Evolutionary conservation across 2,329 filamentous ascomycete species (phyloP).

Genomic region (Nemania sp.): DNA sequence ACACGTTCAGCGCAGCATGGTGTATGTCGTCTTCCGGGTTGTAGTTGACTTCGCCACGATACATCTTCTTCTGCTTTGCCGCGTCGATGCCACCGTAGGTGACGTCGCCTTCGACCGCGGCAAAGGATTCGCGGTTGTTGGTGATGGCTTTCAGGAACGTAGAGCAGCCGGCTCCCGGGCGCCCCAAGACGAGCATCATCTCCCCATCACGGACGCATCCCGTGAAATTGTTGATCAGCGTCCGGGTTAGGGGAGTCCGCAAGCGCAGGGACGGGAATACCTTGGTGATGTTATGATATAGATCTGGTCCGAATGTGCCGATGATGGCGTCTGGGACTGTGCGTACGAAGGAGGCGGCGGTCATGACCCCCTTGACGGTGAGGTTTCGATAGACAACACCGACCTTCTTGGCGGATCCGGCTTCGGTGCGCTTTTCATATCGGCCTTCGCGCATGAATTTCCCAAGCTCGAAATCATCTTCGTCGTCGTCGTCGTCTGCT

Average conservation of each 20-base stretch:
- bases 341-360: conserved; percentile 69
- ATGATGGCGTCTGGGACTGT: conserved; percentile 75
- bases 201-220: conserved; percentile 70
- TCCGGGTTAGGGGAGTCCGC: conserved; percentile 37
- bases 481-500: conserved; percentile 53
- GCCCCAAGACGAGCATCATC: conserved; percentile 71
- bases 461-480: conserved; percentile 69
- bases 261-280: conserved; percentile 43
- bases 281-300: conserved; percentile 64
- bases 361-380: conserved; percentile 72
- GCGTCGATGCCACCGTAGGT: conserved; percentile 74
- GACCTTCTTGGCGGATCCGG: conserved; percentile 73
- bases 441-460: conserved; percentile 75
- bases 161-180: conserved; percentile 74
- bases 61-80: conserved; percentile 68
- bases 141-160: conserved; percentile 78
- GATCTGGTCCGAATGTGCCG: conserved; percentile 79
- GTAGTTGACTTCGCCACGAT: conserved; percentile 77
- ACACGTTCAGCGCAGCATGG: conserved; percentile 74
- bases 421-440: conserved; percentile 71
- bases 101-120: conserved; percentile 69
- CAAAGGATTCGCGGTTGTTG: conserved; percentile 70
- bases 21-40: conserved; percentile 79
- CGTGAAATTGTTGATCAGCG: conserved; percentile 67
- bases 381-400: conserved; percentile 78